Evolutionary conservation across 1,284 basidiomycete genomes (phyloP), one percentile per base, ranked within the genome.

Genomic region (Salmacisia buchloeana): DNA sequence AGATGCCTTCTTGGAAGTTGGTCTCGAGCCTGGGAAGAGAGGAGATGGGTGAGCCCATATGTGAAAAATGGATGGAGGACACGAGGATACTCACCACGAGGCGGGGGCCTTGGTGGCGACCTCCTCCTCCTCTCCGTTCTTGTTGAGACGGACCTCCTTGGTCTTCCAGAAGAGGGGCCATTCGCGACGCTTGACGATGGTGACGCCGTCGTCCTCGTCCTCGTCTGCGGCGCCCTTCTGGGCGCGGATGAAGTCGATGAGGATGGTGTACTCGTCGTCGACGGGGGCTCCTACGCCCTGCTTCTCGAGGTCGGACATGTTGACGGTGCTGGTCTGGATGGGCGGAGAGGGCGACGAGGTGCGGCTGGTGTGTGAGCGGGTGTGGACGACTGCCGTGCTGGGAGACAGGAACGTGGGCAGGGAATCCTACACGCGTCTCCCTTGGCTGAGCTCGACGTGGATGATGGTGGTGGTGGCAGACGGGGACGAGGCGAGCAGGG

Each of bases 1-100:
- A 72, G 60, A 85, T 66, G 68, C 84, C 84, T 64, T 81, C 77
- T 36, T 67, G 65, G 69, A 83, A 77, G 67, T 84, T 82, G 15
- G 84, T 85, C 65, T 84, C 79, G 62, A 85, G 81, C 83, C 82
- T 69, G 59, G 2, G 25, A 13, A 31, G 10, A 43, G 25, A 6
- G 61, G 33, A 60, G 12, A 34, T 25, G 35, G 34, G 49, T n/a
- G 43, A 56, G 31, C 52, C 7, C 23, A 23, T 10, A 35, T 5
- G 5, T 27, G 7, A 15, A 23, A 59, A 59, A 59, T 49, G 39
- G 52, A 61, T 13, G 15, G 2, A 45, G 23, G 36, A 33, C 13
- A 31, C n/a, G n/a, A n/a, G n/a, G n/a, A n/a, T n/a, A 67, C 67
- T 67, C 60, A 69, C 77, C 77, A 79, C 31, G 73, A 74, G 56